Base-by-base conservation (phyloP, 2,329 filamentous ascomycete genomes). In the Mycosphaerella sp. region DNA sequence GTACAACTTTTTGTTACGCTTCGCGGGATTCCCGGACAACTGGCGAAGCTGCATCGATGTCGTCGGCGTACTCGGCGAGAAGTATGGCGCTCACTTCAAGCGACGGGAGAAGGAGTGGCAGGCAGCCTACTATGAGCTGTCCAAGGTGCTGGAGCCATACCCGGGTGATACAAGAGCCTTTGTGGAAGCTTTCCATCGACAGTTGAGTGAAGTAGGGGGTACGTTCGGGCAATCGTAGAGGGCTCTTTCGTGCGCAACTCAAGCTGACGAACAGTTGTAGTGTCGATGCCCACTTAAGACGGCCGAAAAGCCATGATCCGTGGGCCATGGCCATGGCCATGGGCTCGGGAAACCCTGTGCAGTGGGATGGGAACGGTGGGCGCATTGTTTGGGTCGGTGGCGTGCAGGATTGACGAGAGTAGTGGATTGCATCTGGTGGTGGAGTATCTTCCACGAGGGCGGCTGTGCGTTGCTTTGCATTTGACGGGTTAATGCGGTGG, bases 1-100 rank as follows among this genome's bases (percentile, higher is more conserved):
- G 41, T 52, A 53, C 37, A 55, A 49, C 14, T 53, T 59, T 27
- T 54, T 50, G 42, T 39, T 52, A 10, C 53, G 55, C 17, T 59
- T 59, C 50, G 49, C 52, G 12, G 49, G 49, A 9, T 41, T 45
- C 3, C 43, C 35, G 16, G 9, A 41, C 9, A 49, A 53, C 21
- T 59, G 56, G 56, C 34, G 43, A 17, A 37, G 25, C 8, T 59
- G 54, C 43, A n/a, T 55, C 4, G 44, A 55, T 16, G 45, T 50
- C 3, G 27, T 59, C 16, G 28, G 56, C 2, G 25, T 34, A 18
- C 45, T 57, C 12, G 25, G 39, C 9, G 32, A 28, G 9, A 35
- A 44, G 4, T 47, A 41, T 28, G 18, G 18, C 8, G 18, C 10
- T 7, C 43, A 30, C n/a, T 54, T 54, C 28, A 18, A 39, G 12